Conservation (phyloP, 257 asterid genomes). For the Nyctanthes arbortristis region DNA sequence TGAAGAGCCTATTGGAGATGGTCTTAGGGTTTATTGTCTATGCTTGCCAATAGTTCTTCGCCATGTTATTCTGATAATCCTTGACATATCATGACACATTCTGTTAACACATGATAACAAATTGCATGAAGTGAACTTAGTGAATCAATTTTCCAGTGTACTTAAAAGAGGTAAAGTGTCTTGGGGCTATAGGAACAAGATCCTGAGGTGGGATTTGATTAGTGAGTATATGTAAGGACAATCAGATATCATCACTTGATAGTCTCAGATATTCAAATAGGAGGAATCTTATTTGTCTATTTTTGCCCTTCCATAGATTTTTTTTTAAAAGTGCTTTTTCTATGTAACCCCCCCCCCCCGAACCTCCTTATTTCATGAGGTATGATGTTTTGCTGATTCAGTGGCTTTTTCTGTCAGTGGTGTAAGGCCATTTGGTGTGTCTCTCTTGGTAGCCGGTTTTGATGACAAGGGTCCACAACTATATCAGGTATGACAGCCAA, state of each 20-base stretch:
- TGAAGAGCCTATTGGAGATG: too few species aligned
- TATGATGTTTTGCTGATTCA: constrained; percentile 8
- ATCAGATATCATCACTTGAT: constrained; percentile 1
- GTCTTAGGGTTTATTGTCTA: neutral
- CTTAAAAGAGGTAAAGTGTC: constrained; percentile 2
- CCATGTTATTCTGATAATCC: neutral
- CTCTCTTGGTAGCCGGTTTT: constrained; percentile 92
- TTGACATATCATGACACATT: neutral
- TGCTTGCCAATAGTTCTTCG: neutral
- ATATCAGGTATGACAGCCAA: constrained; percentile 61
- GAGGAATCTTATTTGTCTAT: constrained; percentile 2
- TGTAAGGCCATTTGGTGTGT: constrained; percentile 96
- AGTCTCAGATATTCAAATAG: neutral
- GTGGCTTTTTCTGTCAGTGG: constrained; percentile 53
- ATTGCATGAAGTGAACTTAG: neutral
- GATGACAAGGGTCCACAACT: constrained; percentile 99
- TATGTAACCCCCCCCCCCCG: neutral
- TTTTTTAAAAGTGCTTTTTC: neutral
- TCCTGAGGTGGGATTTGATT: constrained; percentile 14
- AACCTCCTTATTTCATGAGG: neutral
- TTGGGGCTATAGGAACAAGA: constrained; percentile 3
- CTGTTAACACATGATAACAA: neutral
- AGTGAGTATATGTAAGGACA: neutral
- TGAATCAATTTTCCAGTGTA: neutral
- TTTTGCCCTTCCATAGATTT: constrained; percentile 3